A percentile compares a stretch with the other conserved stretches of the same genome.
These are phyloP conservation scores for Fusarium sp. DNA, from an alignment of 2,329 filamentous ascomycete genomes.

Conservation along the genomic window DNA sequence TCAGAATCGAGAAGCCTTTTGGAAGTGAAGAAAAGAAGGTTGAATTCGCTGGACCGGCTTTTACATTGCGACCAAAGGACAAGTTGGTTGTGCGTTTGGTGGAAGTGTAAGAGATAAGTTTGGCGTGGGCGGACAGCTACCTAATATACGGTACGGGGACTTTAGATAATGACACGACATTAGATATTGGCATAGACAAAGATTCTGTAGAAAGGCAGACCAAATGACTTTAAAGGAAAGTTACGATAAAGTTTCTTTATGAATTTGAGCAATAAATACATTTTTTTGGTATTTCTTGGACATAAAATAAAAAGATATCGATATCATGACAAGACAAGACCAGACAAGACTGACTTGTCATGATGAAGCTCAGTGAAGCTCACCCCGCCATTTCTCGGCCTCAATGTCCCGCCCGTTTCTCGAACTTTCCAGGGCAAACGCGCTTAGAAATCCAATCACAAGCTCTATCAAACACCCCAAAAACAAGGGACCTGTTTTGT, in stretches of 20 bases:
- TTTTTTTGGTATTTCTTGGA: neutral
- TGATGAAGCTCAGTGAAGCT: slow-evolving; percentile 2
- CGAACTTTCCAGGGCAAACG: slow-evolving; percentile 42
- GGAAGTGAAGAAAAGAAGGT: slow-evolving; percentile 29
- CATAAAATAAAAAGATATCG: neutral
- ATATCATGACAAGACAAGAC: slow-evolving; percentile 31
- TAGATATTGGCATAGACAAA: neutral
- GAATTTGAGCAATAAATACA: neutral
- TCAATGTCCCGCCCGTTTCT: slow-evolving; percentile 31
- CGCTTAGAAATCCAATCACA: slow-evolving; percentile 48
- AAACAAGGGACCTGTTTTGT: slow-evolving; percentile 13
- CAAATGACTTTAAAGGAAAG: neutral
- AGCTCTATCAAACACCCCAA: neutral
- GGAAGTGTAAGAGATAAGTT: slow-evolving; percentile 14
- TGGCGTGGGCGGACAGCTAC: neutral
- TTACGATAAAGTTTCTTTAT: neutral
- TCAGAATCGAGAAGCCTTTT: slow-evolving; percentile 42
- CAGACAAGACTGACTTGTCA: slow-evolving; percentile 8
- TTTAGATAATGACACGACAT: neutral
- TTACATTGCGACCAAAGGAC: slow-evolving; percentile 45
- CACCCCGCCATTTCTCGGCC: slow-evolving; percentile 27
- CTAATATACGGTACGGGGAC: neutral
- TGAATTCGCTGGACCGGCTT: slow-evolving; percentile 38
- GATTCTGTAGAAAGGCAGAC: neutral
- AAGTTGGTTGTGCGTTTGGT: slow-evolving; percentile 38